Conservation (phyloP, 805 yeast species). For the Kazachstania martiniae region DNA sequence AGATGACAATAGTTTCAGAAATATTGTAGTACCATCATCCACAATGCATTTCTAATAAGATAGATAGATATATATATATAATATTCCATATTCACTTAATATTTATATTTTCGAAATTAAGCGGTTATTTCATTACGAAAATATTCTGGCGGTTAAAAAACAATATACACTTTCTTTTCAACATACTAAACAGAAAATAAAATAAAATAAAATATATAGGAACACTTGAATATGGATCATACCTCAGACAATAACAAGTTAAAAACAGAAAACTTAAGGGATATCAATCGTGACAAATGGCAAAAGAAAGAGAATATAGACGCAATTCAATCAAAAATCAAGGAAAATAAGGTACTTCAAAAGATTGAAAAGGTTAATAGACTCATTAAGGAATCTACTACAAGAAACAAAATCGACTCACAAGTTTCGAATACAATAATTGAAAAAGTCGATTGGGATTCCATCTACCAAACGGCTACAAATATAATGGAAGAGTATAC, state of each 20-base stretch:
- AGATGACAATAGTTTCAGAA: constrained; percentile 7
- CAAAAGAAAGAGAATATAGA: not conserved
- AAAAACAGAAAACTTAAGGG: no score
- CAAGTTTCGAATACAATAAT: not conserved
- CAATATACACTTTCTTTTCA: no score
- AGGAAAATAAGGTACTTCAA: not conserved
- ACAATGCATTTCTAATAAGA: constrained; percentile 20
- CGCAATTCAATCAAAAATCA: not conserved
- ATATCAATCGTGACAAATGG: no score
- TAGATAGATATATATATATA: no score
- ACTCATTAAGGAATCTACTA: not conserved
- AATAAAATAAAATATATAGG: no score
- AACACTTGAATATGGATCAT: no score
- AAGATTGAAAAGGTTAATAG: not conserved
- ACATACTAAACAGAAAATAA: no score
- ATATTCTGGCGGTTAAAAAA: no score
- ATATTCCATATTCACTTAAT: no score
- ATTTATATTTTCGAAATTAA: no score
- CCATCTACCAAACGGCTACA: constrained; percentile 21
- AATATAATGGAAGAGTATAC: constrained; percentile 23
- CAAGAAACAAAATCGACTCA: not conserved
- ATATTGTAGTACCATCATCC: constrained; percentile 15
- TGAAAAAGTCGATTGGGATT: constrained; percentile 21
- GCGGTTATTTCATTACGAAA: no score
- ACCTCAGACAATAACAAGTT: no score